A percentile compares a stretch with the other conserved stretches of the same genome.
Evolutionary conservation across 495 filamentous ascomycete genomes (phyloP).

Genomic region (Xanthoparmelia taractica): DNA sequence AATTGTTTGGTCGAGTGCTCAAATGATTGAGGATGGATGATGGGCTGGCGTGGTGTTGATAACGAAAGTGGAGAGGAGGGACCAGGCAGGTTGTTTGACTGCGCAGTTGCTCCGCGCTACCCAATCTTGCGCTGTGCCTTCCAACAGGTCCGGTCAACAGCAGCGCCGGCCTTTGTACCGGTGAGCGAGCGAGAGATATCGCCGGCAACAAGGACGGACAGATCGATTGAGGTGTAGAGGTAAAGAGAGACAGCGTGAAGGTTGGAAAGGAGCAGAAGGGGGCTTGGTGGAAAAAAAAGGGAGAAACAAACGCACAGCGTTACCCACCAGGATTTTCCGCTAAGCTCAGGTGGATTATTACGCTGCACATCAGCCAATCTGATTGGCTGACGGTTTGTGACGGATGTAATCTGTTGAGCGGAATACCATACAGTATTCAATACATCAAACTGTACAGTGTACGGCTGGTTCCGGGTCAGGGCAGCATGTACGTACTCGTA

Average conservation of each 20-base stretch:
- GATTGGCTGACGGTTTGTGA: slow-evolving; percentile 11
- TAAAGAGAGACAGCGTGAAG: slow-evolving; percentile 28
- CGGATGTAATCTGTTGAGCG: not conserved
- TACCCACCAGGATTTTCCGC: slow-evolving; percentile 5
- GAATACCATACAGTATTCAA: not conserved
- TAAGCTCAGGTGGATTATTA: slow-evolving; percentile 8
- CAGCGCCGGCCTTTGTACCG: slow-evolving; percentile 1
- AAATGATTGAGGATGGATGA: slow-evolving; percentile 13
- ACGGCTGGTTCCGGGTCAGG: no score
- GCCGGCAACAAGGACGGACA: slow-evolving; percentile 18
- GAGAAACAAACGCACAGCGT: slow-evolving; percentile 19
- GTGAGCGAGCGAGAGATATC: slow-evolving; percentile 24
- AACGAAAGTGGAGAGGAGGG: slow-evolving; percentile 21
- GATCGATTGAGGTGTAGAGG: slow-evolving; percentile 17
- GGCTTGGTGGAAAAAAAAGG: slow-evolving; percentile 27
- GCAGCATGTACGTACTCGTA: no score
- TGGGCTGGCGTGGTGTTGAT: slow-evolving; percentile 10
- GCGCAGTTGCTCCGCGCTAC: slow-evolving; percentile 31
- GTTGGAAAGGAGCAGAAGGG: slow-evolving; percentile 18
- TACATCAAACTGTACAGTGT: not conserved
- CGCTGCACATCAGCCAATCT: not conserved
- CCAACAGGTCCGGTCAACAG: slow-evolving; percentile 16
- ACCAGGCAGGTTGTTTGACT: slow-evolving; percentile 21
- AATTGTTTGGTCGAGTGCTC: not conserved
- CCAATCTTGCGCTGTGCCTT: slow-evolving; percentile 16